Evolutionary conservation across 2,329 filamentous ascomycete genomes (phyloP).

Genomic region (Phialocephala sp.): DNA sequence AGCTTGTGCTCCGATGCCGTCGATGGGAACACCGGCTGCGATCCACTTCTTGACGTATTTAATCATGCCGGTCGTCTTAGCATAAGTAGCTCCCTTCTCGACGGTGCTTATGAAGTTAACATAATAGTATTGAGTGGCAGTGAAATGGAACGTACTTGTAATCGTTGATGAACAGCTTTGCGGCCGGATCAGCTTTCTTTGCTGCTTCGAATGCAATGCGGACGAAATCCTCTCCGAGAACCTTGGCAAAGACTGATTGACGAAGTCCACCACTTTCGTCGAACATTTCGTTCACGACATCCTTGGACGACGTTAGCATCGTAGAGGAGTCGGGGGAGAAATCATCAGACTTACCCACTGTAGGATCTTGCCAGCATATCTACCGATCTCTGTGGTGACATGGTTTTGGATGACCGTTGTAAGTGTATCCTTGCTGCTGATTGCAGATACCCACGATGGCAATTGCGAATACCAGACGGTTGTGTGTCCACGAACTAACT

Average conservation of each 20-base stretch:
- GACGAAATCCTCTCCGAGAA: conserved; percentile 74
- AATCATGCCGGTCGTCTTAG: conserved; percentile 63
- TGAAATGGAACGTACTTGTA: conserved; percentile 53
- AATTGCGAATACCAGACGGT: conserved; percentile 72
- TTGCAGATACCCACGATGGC: conserved; percentile 62
- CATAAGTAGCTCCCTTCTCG: conserved; percentile 50
- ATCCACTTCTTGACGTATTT: conserved; percentile 68
- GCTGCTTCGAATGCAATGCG: conserved; percentile 73
- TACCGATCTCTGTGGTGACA: conserved; percentile 60
- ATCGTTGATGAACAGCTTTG: conserved; percentile 80
- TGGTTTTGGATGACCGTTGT: conserved; percentile 64
- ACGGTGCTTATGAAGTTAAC: conserved; percentile 1
- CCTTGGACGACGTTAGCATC: conserved; percentile 44
- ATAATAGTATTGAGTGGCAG: background rate
- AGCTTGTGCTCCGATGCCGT: conserved; percentile 59
- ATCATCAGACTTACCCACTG: conserved; percentile 48
- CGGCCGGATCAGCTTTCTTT: conserved; percentile 66
- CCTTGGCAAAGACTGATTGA: conserved; percentile 66
- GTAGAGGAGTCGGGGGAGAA: background rate
- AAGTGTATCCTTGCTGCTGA: conserved; percentile 55
- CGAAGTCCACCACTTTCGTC: conserved; percentile 52
- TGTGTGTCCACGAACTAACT: conserved; percentile 68
- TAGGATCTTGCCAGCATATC: conserved; percentile 68
- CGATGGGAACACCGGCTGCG: conserved; percentile 65
- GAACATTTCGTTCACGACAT: conserved; percentile 71